phyloP scores from a whole-genome alignment of 345 rosid species.

The Corymbia maculata region DNA sequence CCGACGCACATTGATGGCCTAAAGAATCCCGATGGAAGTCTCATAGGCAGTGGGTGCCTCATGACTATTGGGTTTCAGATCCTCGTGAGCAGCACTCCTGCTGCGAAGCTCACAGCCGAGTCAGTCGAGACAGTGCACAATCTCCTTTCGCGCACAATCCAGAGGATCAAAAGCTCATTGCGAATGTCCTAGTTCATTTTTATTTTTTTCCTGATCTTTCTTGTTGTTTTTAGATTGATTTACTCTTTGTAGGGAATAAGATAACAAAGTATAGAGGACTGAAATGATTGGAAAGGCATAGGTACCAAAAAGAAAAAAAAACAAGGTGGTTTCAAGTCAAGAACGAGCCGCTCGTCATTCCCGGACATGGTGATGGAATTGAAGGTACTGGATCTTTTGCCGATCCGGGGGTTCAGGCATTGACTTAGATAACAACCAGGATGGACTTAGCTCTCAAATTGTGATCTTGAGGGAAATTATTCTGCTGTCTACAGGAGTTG shows the following conservation, averaged over 20 bases:
- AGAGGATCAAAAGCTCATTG: conserved; percentile 44
- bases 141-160: conserved; percentile 48
- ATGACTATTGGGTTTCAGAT: conserved; percentile 55
- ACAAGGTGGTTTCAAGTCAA: conserved; percentile 19
- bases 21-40: not conserved
- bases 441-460: not conserved
- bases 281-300: not conserved
- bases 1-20: conserved; percentile 4
- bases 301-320: not conserved
- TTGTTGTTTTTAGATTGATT: not conserved
- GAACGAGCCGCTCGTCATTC: conserved; percentile 21
- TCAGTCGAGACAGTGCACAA: conserved; percentile 54
- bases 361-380: not conserved
- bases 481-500: not conserved
- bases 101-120: conserved; percentile 37
- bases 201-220: not conserved
- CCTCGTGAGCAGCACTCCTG: conserved; percentile 29
- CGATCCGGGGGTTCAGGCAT: conserved; percentile 28
- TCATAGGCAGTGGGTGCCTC: conserved; percentile 23
- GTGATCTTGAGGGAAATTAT: not conserved
- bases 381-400: not conserved
- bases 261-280: not conserved
- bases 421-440: conserved; percentile 14
- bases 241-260: not conserved
- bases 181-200: not conserved